Conservation (phyloP, 164 flowering plant genomes). For the Tinospora cordifolia region DNA sequence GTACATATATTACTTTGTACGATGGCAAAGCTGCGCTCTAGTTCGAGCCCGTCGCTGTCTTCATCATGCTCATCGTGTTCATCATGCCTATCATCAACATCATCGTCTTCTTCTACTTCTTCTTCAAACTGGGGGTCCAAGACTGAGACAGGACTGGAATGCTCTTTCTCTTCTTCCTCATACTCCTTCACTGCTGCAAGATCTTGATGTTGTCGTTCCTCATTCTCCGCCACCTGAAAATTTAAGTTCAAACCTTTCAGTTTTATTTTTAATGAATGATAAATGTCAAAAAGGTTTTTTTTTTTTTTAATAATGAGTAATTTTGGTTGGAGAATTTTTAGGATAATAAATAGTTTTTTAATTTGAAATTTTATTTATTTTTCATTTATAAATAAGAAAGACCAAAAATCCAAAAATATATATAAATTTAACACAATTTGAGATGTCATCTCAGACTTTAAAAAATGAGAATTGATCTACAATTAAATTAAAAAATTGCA, state of each 20-base stretch:
- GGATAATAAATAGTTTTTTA: no score
- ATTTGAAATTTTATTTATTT: no score
- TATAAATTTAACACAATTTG: no score
- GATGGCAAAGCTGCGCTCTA: conserved; percentile 58
- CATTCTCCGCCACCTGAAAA: conserved; percentile 19
- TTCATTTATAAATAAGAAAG: no score
- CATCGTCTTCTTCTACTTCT: conserved; percentile 40
- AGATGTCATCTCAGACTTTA: no score
- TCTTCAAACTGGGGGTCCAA: conserved; percentile 66
- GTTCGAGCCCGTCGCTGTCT: conserved; percentile 28
- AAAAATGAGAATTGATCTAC: no score
- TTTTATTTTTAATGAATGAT: no score
- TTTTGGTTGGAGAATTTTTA: no score
- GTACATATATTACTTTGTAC: conserved; percentile 70
- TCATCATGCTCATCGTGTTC: conserved; percentile 23
- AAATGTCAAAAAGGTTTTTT: no score
- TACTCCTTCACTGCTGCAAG: conserved; percentile 16
- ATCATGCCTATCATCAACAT: conserved; percentile 29
- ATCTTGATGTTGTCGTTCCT: conserved; percentile 14
- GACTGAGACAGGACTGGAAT: conserved; percentile 81
- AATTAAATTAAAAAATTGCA: no score
- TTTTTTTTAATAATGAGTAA: no score
- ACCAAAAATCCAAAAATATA: no score
- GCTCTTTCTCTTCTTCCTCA: conserved; percentile 68
- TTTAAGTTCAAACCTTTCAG: conserved; percentile 1